These are phyloP conservation scores for Datisca glomerata DNA, from an alignment of 306 rosid species.

Conservation along the genomic window DNA sequence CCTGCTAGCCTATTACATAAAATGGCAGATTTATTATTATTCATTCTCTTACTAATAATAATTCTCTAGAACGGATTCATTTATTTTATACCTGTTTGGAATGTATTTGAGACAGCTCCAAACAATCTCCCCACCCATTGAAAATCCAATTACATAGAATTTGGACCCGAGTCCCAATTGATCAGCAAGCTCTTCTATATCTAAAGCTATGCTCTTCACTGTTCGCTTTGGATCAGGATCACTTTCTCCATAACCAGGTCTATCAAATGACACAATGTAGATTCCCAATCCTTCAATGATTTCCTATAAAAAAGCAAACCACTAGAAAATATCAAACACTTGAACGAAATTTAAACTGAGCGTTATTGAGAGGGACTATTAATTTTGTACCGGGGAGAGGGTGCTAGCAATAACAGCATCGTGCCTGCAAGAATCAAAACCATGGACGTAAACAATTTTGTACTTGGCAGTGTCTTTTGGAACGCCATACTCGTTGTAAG, in stretches of 20 bases:
- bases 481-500: slow-evolving; percentile 74
- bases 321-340: too few relatives aligned
- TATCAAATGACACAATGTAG: slow-evolving; percentile 64
- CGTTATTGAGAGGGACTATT: not conserved
- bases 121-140: slow-evolving; percentile 74
- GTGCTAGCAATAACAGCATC: slow-evolving; percentile 26
- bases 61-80: not conserved
- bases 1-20: slow-evolving; percentile 55
- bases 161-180: slow-evolving; percentile 55
- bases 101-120: slow-evolving; percentile 83
- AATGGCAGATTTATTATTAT: too few relatives aligned
- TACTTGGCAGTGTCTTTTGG: slow-evolving; percentile 50
- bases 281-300: slow-evolving; percentile 42
- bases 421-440: slow-evolving; percentile 56
- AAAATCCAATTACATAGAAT: slow-evolving; percentile 57
- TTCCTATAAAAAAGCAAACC: slow-evolving; percentile 30
- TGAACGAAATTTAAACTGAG: too few relatives aligned
- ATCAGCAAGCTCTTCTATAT: slow-evolving; percentile 90
- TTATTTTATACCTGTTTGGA: slow-evolving; percentile 54
- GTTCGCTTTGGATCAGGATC: slow-evolving; percentile 81
- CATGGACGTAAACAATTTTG: slow-evolving; percentile 54
- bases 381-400: slow-evolving; percentile 42
- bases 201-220: slow-evolving; percentile 53
- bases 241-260: slow-evolving; percentile 94
- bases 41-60: too few relatives aligned